A percentile compares a stretch with the other conserved stretches of the same genome.
These are phyloP conservation scores for Lachnellula cervina DNA, from an alignment of 2,329 filamentous ascomycete genomes.

Conservation along the genomic window DNA sequence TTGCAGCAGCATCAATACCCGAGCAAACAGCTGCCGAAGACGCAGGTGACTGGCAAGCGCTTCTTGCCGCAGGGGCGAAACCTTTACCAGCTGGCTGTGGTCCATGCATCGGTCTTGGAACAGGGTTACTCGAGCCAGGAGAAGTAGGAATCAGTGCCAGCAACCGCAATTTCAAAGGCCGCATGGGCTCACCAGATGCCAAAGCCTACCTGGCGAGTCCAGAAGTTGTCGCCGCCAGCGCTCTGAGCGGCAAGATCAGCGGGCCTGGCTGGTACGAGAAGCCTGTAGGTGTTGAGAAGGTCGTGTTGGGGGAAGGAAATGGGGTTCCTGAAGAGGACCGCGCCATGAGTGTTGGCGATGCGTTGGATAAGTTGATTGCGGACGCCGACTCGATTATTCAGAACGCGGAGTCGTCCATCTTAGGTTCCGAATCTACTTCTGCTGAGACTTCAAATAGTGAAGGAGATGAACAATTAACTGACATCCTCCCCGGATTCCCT, in stretches of 20 bases:
- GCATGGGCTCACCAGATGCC: constrained; percentile 77
- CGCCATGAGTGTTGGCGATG: constrained; percentile 62
- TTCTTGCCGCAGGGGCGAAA: constrained; percentile 75
- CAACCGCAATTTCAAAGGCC: constrained; percentile 88
- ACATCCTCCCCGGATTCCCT: constrained; percentile 82
- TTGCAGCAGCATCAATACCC: constrained; percentile 74
- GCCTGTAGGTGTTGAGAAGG: constrained; percentile 63
- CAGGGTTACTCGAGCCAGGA: constrained; percentile 73
- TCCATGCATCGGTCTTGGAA: constrained; percentile 79
- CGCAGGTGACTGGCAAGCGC: constrained; percentile 76
- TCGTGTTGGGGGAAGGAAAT: constrained; percentile 66
- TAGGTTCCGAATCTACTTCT: constrained; percentile 24
- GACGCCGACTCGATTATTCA: constrained; percentile 53
- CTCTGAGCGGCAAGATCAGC: constrained; percentile 64
- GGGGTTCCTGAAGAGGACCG: constrained; percentile 59
- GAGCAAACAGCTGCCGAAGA: constrained; percentile 78
- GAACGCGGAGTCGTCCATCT: constrained; percentile 30
- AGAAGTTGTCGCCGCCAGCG: constrained; percentile 88
- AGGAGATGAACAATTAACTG: constrained; percentile 47
- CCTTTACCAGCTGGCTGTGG: constrained; percentile 70
- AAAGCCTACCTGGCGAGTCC: constrained; percentile 85
- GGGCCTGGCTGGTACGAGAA: constrained; percentile 75
- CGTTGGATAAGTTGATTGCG: constrained; percentile 65
- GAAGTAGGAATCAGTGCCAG: constrained; percentile 80
- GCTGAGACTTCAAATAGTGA: constrained; percentile 14